Evolutionary conservation across 129 eudicot genomes (phyloP).

Genomic region (sunflower (Helianthus annuus)): DNA sequence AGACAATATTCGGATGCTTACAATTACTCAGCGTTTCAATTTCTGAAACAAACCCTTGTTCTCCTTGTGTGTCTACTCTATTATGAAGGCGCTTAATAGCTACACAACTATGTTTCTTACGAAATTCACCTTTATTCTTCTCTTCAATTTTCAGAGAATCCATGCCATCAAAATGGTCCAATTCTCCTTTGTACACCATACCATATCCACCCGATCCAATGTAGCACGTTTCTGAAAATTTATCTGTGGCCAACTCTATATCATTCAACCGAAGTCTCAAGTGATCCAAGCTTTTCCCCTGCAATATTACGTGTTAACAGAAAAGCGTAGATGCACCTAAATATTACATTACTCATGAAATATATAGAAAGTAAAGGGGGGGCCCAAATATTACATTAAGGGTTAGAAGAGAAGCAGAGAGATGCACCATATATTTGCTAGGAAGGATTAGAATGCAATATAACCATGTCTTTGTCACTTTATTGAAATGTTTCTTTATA

Average conservation of each 20-base stretch:
- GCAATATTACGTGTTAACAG: not conserved
- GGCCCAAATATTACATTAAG: not conserved
- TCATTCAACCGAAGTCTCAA: not conserved
- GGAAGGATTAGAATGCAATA: not conserved
- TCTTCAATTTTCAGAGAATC: not conserved
- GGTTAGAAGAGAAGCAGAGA: not conserved
- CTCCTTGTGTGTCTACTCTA: not conserved
- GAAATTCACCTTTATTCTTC: not conserved
- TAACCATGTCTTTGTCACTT: not conserved
- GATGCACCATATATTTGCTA: not conserved
- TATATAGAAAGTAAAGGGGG: not conserved
- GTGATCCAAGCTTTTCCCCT: not conserved
- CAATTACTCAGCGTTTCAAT: constrained; percentile 4
- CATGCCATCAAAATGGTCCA: not conserved
- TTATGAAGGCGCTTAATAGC: not conserved
- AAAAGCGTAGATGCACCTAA: not conserved
- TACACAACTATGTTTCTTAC: not conserved
- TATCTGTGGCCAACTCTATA: not conserved
- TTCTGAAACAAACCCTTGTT: constrained; percentile 7
- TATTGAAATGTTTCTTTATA: not conserved
- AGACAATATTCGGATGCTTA: constrained; percentile 3
- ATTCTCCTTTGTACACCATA: constrained; percentile 8
- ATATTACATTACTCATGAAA: not conserved
- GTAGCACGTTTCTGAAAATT: not conserved
- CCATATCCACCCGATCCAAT: constrained; percentile 1